Percentiles rank a stretch among this genome's conserved stretches.
phyloP scores from a whole-genome alignment of 148 eudicot species.

The Heliamphora exappendiculata region DNA sequence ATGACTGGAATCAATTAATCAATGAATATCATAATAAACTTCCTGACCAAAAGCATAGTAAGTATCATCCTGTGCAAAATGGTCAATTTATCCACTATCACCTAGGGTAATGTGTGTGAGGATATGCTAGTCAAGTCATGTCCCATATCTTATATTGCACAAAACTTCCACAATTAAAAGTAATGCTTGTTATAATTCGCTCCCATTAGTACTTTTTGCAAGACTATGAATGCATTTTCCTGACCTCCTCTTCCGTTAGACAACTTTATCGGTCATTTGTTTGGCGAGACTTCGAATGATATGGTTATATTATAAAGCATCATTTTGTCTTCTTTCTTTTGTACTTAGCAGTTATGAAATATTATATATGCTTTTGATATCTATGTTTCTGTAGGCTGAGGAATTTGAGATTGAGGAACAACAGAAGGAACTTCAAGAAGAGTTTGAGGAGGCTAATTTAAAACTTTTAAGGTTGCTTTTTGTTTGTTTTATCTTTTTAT shows the following conservation, averaged over 20 bases:
- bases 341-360: too few relatives aligned
- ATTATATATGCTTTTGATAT: conserved; percentile 1
- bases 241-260: neutral
- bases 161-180: neutral
- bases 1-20: too few relatives aligned
- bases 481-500: neutral
- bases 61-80: neutral
- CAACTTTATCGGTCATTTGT: neutral
- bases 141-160: neutral
- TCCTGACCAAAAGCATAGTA: neutral
- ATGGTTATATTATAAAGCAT: neutral
- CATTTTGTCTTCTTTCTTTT: too few relatives aligned
- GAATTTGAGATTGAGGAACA: conserved; percentile 66
- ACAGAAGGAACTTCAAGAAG: conserved; percentile 54
- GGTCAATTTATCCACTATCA: neutral
- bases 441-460: conserved; percentile 36
- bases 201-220: neutral
- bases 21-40: neutral
- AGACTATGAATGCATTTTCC: neutral
- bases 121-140: neutral
- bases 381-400: conserved; percentile 54
- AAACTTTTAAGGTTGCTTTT: conserved; percentile 42
- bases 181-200: neutral
- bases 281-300: neutral
- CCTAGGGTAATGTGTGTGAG: too few relatives aligned